A percentile compares a stretch with the other conserved stretches of the same genome.
Evolutionary conservation across 768 basidiomycete genomes (phyloP).

Genomic region (Suillus subaureus): DNA sequence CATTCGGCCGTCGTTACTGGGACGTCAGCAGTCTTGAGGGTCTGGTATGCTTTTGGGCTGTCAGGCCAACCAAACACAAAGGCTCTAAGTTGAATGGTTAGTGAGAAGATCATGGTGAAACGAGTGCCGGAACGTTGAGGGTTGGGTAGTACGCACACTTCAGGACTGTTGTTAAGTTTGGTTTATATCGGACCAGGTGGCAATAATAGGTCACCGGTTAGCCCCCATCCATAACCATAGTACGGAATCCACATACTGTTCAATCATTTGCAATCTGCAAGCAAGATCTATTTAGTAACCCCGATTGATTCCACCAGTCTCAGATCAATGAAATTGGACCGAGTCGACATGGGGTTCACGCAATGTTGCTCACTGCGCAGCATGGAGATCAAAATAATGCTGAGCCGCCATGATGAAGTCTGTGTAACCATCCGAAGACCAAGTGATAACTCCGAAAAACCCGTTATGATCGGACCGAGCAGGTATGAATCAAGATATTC

Average conservation of each 20-base stretch:
- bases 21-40: conserved; percentile 58
- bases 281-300: neutral
- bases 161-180: neutral
- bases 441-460: neutral
- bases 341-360: neutral
- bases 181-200: neutral
- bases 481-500: neutral
- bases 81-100: conserved; percentile 24
- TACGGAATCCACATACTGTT: neutral
- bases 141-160: neutral
- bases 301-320: neutral
- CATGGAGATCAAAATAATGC: neutral
- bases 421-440: neutral
- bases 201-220: neutral
- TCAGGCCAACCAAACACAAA: conserved; percentile 27
- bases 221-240: neutral
- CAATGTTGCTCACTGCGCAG: neutral
- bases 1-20: conserved; percentile 73
- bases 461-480: neutral
- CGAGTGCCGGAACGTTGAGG: neutral
- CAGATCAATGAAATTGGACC: neutral
- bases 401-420: neutral
- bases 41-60: conserved; percentile 43
- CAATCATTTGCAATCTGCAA: neutral
- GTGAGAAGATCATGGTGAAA: conserved; percentile 23